Evolutionary conservation across 345 rosid genomes (phyloP).

Genomic region (Salix dunnii): DNA sequence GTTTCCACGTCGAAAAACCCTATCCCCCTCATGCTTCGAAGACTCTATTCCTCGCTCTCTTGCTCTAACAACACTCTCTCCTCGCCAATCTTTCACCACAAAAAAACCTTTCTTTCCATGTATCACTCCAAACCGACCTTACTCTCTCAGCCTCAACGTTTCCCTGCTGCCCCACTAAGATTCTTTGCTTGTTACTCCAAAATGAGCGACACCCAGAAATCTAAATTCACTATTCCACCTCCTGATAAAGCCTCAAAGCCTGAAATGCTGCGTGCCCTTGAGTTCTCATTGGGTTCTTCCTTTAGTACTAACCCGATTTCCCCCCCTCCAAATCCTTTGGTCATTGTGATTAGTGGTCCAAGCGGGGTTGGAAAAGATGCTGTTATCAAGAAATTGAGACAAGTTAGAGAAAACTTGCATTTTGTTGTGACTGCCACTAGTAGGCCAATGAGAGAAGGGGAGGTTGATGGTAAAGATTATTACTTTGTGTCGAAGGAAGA

Average conservation of each 20-base stretch:
- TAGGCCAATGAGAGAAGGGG: conserved; percentile 71
- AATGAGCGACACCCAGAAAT: conserved; percentile 52
- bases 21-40: conserved; percentile 44
- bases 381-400: conserved; percentile 61
- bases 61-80: conserved; percentile 18
- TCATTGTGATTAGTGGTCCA: conserved; percentile 80
- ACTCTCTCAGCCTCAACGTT: background rate
- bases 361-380: conserved; percentile 97
- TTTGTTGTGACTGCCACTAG: conserved; percentile 88
- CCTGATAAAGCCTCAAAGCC: conserved; percentile 47
- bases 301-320: conserved; percentile 40
- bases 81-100: conserved; percentile 17
- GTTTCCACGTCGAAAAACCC: background rate
- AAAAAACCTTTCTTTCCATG: conserved; percentile 14
- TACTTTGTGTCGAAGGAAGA: conserved; percentile 64
- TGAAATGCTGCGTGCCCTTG: conserved; percentile 69
- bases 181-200: conserved; percentile 35
- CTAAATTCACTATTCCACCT: conserved; percentile 30
- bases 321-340: conserved; percentile 56
- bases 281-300: conserved; percentile 53
- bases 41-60: conserved; percentile 37
- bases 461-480: conserved; percentile 77
- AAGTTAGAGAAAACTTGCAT: conserved; percentile 52
- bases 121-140: conserved; percentile 1
- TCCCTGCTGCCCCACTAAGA: background rate